Evolutionary conservation across 176 grass and related monocot genomes (phyloP).

Genomic region (Musa itinerans): DNA sequence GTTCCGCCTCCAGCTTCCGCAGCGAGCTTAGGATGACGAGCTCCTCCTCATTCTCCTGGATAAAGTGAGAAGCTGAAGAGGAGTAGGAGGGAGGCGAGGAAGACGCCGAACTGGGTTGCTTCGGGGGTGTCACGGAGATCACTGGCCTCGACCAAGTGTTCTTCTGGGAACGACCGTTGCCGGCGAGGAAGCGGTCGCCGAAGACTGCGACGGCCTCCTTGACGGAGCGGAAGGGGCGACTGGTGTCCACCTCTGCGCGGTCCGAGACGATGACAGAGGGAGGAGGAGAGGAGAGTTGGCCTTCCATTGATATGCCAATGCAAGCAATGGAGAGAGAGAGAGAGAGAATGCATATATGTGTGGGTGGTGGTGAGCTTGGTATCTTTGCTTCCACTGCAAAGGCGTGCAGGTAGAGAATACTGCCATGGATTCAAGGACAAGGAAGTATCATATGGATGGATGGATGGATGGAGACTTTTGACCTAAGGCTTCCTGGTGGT

Average conservation of each 20-base stretch:
- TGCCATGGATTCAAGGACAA: neutral
- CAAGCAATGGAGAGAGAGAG: neutral
- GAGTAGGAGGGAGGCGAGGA: neutral
- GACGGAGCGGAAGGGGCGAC: slow-evolving; percentile 13
- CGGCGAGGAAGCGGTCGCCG: slow-evolving; percentile 6
- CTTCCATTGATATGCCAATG: too few relatives aligned
- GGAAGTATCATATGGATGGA: neutral
- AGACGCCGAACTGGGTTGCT: neutral
- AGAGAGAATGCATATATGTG: neutral
- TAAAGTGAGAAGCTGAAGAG: neutral
- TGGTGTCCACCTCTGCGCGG: slow-evolving; percentile 21
- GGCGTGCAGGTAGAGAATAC: neutral
- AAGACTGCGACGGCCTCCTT: slow-evolving; percentile 27
- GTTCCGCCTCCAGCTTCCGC: slow-evolving; percentile 21
- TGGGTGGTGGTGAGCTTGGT: slow-evolving; percentile 12
- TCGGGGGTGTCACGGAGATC: neutral
- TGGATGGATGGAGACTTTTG: too few relatives aligned
- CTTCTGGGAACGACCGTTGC: neutral
- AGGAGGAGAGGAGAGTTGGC: neutral
- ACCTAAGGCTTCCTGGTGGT: too few relatives aligned
- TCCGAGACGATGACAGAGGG: slow-evolving; percentile 3
- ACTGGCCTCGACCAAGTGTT: neutral
- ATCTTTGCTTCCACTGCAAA: slow-evolving; percentile 38
- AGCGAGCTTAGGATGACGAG: slow-evolving; percentile 12
- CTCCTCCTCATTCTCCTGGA: neutral